Percentiles rank a stretch among this genome's conserved stretches.
Conservation (phyloP, 441 rosid species). For the Pelargonium cotyledonis region DNA sequence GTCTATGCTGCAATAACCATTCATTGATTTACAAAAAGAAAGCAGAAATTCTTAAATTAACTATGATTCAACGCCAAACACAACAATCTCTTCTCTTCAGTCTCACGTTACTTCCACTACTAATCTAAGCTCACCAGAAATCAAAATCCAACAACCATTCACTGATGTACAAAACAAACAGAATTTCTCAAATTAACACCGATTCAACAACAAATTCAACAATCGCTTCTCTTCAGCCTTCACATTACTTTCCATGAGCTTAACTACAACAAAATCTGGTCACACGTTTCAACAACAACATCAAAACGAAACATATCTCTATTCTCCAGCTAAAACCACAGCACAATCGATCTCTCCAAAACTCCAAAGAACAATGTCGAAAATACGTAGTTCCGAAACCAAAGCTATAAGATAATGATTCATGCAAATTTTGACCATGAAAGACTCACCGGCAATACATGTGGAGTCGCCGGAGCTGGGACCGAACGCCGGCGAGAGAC, state of each 20-base stretch:
- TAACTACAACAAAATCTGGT: not conserved
- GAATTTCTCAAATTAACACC: not conserved
- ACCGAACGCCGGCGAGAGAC: not conserved
- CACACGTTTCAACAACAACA: not conserved
- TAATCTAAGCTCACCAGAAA: not conserved
- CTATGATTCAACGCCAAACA: not conserved
- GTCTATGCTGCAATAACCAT: no score
- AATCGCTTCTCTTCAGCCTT: no score
- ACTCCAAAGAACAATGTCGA: not conserved
- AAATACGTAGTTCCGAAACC: not conserved
- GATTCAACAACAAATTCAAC: not conserved
- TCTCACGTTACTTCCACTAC: not conserved
- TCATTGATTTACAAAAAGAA: no score
- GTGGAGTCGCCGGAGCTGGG: not conserved
- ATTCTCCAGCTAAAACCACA: slow-evolving; percentile 3
- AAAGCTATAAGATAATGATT: not conserved
- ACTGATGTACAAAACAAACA: not conserved
- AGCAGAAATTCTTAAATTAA: not conserved
- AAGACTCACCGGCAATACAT: not conserved
- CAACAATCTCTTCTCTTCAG: not conserved
- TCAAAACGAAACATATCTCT: not conserved
- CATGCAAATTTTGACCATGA: not conserved
- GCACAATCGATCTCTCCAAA: not conserved
- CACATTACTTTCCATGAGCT: no score
- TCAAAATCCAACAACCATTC: not conserved